These are phyloP conservation scores for Verticillium klebahnii DNA, from an alignment of 2,329 filamentous ascomycete genomes.

Conservation along the genomic window DNA sequence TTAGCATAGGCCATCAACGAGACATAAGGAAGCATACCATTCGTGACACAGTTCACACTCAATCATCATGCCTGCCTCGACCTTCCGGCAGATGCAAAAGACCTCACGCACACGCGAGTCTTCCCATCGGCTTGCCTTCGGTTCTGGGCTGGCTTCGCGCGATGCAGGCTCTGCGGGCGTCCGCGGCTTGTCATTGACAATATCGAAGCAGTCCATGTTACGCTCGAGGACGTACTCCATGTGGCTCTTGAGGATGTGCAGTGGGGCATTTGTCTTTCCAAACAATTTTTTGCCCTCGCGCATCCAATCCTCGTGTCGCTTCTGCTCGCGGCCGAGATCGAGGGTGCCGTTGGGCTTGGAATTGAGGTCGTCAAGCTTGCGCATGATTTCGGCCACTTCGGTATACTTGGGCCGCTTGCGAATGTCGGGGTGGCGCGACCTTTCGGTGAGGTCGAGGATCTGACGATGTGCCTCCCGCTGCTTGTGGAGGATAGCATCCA, in stretches of 20 bases:
- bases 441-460: constrained; percentile 76
- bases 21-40: constrained; percentile 57
- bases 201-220: constrained; percentile 88
- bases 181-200: constrained; percentile 76
- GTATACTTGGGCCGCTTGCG: constrained; percentile 78
- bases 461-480: constrained; percentile 90
- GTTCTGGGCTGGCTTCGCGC: constrained; percentile 62
- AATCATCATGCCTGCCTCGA: constrained; percentile 98
- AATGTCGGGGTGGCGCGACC: constrained; percentile 70
- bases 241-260: constrained; percentile 92
- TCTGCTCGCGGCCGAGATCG: constrained; percentile 90
- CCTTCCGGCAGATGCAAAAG: constrained; percentile 91
- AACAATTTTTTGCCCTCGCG: constrained; percentile 95
- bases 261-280: constrained; percentile 92
- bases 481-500: constrained; percentile 92
- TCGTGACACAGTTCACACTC: constrained; percentile 98
- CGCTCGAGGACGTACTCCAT: constrained; percentile 90
- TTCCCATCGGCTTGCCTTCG: constrained; percentile 51
- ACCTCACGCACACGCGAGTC: constrained; percentile 69
- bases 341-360: constrained; percentile 88
- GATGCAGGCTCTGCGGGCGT: constrained; percentile 90
- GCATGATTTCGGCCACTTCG: constrained; percentile 87
- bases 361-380: constrained; percentile 81
- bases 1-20: not conserved
- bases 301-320: constrained; percentile 99